Conservation (phyloP, 2,329 filamentous ascomycete genomes). For the Alternaria gansuensis region DNA sequence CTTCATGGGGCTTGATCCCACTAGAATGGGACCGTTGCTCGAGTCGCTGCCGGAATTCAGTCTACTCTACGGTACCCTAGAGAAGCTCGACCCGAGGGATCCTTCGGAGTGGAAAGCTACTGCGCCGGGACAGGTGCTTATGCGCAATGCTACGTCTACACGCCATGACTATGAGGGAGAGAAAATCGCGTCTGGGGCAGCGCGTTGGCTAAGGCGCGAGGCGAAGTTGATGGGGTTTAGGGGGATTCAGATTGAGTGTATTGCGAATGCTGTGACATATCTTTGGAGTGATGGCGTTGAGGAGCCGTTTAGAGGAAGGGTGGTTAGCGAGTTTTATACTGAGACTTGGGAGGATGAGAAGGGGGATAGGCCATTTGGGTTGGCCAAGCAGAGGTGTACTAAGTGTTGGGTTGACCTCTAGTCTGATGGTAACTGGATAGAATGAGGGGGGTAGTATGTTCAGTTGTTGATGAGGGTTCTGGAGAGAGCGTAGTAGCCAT, state of each 20-base stretch:
- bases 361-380: conserved; percentile 36
- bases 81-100: conserved; percentile 33
- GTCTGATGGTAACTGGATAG: not conserved
- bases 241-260: conserved; percentile 50
- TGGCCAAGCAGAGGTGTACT: conserved; percentile 33
- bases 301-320: conserved; percentile 33
- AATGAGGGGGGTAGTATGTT: too few species aligned
- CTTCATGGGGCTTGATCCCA: conserved; percentile 36
- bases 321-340: conserved; percentile 38
- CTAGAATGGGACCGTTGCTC: conserved; percentile 36
- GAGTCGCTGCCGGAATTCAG: conserved; percentile 37
- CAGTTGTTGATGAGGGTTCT: too few species aligned
- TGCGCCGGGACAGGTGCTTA: conserved; percentile 42
- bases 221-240: conserved; percentile 45
- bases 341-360: conserved; percentile 36
- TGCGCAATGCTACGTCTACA: conserved; percentile 52
- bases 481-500: too few species aligned
- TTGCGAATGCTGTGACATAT: conserved; percentile 43
- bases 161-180: conserved; percentile 49
- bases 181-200: conserved; percentile 47
- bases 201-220: conserved; percentile 52
- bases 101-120: conserved; percentile 42
- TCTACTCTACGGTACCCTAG: conserved; percentile 34
- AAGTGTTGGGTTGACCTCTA: conserved; percentile 44
- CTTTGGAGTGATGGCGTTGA: conserved; percentile 42